These are phyloP conservation scores for Saccharomycopsis schoenii DNA, from an alignment of 805 yeast species.

Conservation along the genomic window DNA sequence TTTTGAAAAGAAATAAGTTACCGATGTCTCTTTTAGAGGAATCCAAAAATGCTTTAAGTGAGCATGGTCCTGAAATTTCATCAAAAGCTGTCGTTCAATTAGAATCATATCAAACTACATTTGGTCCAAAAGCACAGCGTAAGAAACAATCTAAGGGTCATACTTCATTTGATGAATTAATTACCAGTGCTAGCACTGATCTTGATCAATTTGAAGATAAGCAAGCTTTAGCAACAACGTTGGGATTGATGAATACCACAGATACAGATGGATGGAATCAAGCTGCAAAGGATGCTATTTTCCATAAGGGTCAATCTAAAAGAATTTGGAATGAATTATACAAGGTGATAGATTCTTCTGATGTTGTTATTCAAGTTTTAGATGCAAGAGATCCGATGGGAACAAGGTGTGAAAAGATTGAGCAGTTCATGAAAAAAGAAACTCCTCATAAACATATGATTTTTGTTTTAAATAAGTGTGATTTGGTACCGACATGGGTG, in stretches of 20 bases:
- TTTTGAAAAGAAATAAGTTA: slow-evolving; percentile 78
- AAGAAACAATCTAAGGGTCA: slow-evolving; percentile 79
- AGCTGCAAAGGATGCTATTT: slow-evolving; percentile 91
- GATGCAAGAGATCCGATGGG: slow-evolving; percentile 98
- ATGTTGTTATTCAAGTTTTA: slow-evolving; percentile 89
- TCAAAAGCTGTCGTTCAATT: slow-evolving; percentile 72
- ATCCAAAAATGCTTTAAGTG: slow-evolving; percentile 24
- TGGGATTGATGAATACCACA: slow-evolving; percentile 71
- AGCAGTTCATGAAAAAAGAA: slow-evolving; percentile 84
- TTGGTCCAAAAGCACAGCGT: slow-evolving; percentile 93
- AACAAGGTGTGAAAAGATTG: slow-evolving; percentile 88
- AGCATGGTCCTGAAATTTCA: slow-evolving; percentile 37
- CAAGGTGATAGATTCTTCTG: slow-evolving; percentile 95
- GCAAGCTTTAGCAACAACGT: slow-evolving; percentile 59
- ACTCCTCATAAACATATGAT: slow-evolving; percentile 95
- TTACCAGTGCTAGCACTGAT: slow-evolving; percentile 44
- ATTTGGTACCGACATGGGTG: slow-evolving; percentile 97
- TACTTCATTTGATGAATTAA: slow-evolving; percentile 72
- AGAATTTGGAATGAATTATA: slow-evolving; percentile 98
- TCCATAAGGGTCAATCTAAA: slow-evolving; percentile 94
- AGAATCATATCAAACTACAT: slow-evolving; percentile 69
- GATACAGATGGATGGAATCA: slow-evolving; percentile 73
- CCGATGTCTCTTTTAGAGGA: slow-evolving; percentile 95
- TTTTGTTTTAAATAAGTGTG: slow-evolving; percentile 93
- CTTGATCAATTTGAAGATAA: slow-evolving; percentile 60